phyloP scores from a whole-genome alignment of 805 yeast species.

The Candida patagonica region DNA sequence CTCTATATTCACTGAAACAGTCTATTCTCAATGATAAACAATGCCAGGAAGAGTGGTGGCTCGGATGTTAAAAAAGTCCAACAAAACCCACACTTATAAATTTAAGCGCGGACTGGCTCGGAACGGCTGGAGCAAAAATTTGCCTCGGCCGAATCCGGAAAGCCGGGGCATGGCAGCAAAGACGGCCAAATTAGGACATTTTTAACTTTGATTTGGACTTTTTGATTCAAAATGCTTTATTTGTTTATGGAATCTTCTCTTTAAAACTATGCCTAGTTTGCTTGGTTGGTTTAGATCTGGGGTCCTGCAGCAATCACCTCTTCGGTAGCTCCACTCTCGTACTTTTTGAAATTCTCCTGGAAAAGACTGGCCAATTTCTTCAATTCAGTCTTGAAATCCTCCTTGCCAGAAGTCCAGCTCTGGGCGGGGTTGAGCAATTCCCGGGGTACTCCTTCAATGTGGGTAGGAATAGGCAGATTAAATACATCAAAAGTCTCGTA shows the following conservation, averaged over 20 bases:
- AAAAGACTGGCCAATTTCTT: conserved; percentile 65
- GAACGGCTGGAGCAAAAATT: too few species aligned
- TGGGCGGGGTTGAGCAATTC: conserved; percentile 80
- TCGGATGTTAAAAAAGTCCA: too few species aligned
- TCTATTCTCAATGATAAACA: too few species aligned
- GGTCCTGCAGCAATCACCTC: conserved; percentile 96
- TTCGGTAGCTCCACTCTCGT: conserved; percentile 68
- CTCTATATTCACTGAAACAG: conserved; percentile 1
- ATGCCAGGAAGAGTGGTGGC: too few species aligned
- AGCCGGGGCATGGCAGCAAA: too few species aligned
- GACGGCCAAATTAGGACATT: too few species aligned
- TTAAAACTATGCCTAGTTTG: background rate
- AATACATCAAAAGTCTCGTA: conserved; percentile 81
- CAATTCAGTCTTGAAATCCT: conserved; percentile 46
- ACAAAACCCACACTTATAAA: too few species aligned
- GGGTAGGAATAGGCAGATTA: conserved; percentile 78
- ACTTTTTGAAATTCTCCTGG: conserved; percentile 77
- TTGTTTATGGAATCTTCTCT: background rate
- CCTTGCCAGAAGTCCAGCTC: conserved; percentile 60
- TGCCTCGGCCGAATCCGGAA: too few species aligned
- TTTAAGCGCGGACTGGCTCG: too few species aligned
- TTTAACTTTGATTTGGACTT: too few species aligned
- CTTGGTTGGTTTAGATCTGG: conserved; percentile 33
- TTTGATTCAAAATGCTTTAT: background rate
- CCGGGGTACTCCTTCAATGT: conserved; percentile 72